phyloP scores from a whole-genome alignment of 2,329 filamentous ascomycete species.

The Fusarium temperatum region DNA sequence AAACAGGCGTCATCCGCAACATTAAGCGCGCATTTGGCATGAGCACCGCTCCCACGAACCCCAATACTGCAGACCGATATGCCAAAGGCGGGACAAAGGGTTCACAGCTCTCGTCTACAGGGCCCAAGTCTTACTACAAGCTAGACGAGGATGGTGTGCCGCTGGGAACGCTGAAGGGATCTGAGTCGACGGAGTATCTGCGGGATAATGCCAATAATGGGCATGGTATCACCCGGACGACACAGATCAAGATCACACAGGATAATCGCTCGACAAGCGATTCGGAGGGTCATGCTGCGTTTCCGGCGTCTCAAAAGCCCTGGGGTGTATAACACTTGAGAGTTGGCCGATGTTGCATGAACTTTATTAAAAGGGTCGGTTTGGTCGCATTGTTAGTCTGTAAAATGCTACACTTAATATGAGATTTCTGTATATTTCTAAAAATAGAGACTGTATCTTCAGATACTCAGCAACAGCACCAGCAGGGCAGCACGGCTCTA shows the following conservation, averaged over 20 bases:
- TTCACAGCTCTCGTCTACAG: background rate
- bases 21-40: slow-evolving; percentile 35
- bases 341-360: background rate
- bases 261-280: background rate
- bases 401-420: background rate
- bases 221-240: background rate
- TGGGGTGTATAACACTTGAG: background rate
- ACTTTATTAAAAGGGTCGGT: background rate
- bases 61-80: background rate
- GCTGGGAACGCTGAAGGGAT: background rate
- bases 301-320: background rate
- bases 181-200: background rate
- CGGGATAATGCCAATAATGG: background rate
- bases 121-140: background rate
- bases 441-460: fast-evolving
- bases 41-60: background rate
- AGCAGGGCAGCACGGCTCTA: background rate
- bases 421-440: background rate
- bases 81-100: background rate
- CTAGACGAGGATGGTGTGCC: background rate
- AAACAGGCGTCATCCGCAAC: slow-evolving; percentile 24
- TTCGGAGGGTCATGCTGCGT: background rate
- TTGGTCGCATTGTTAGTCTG: background rate
- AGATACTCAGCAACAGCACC: background rate
- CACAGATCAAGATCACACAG: background rate